Conservation (phyloP, 495 filamentous ascomycete genomes). For the Aeminium ludgeri region DNA sequence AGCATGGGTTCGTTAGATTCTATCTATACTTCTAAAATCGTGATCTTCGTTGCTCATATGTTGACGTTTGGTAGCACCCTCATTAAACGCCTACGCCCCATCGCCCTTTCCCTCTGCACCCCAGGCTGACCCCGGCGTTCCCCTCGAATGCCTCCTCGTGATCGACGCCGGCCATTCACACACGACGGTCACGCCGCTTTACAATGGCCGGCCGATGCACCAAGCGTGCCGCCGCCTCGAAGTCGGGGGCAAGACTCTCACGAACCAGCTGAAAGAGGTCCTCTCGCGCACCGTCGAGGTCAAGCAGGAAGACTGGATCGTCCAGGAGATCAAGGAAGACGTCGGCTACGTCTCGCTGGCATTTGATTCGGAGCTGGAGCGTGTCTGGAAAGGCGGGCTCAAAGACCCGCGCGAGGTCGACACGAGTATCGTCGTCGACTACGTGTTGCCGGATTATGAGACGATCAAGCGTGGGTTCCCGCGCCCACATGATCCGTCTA, state of each 20-base stretch:
- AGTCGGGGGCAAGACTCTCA: constrained; percentile 80
- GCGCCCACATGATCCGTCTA: constrained; percentile 52
- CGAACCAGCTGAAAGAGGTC: constrained; percentile 84
- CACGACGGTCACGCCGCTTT: constrained; percentile 77
- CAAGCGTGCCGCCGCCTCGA: constrained; percentile 71
- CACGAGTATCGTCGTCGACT: constrained; percentile 60
- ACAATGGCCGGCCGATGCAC: constrained; percentile 66
- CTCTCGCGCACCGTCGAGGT: constrained; percentile 89
- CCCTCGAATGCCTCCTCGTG: constrained; percentile 68
- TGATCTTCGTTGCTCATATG: neutral
- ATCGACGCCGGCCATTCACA: constrained; percentile 89
- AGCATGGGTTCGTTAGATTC: constrained; percentile 42
- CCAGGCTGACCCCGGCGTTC: constrained; percentile 26
- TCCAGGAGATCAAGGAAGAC: constrained; percentile 89
- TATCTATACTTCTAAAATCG: neutral
- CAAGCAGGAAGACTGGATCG: constrained; percentile 78
- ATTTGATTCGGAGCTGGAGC: constrained; percentile 65
- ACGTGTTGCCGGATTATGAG: constrained; percentile 85
- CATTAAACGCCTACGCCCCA: constrained; percentile 68
- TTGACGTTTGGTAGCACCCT: constrained; percentile 38
- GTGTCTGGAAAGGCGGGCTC: constrained; percentile 63
- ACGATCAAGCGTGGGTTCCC: constrained; percentile 52
- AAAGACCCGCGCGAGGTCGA: constrained; percentile 34
- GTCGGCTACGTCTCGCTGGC: constrained; percentile 61
- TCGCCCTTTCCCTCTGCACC: constrained; percentile 38